Evolutionary conservation across 1,139 yeast species (phyloP), one percentile per base, ranked within the genome.

Genomic region (Candida sanyaensis): DNA sequence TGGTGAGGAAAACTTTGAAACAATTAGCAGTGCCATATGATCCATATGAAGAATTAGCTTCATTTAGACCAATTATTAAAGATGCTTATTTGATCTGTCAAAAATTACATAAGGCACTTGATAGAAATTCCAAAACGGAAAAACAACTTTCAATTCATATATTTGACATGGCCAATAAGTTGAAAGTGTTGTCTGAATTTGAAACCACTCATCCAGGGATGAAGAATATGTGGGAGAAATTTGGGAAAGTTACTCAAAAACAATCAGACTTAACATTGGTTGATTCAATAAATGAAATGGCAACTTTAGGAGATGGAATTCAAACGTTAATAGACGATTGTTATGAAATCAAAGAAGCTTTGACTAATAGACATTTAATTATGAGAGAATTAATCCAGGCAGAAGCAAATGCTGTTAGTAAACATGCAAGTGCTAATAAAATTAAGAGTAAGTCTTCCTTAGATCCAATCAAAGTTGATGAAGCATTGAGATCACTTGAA

Each of bases 11-110:
- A 63, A 92, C 98, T 2, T 76, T 93, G 60, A 93, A 93, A 63
- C 99, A 93, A 63, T 78, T 92, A 48, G 86, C 89, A 28, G 89
- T 95, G 1, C 99, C 99, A 0, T 88, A 86, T 58, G 99, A 95
- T 65, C 95, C 90, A 42, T 86, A 83, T 44, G 77, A 78, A 37
- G 95, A 86, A 50, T 76, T 93, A 51, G 93, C 95, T 1, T 86
- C 81, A 45, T 89, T 92, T 64, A 74, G 99, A 51, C 99, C 99
- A 1, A 61, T 86, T 57, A 84, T 92, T 39, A 93, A 95, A 65
- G 78, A 85, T 11, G 77, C 88, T n/a, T 88, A 90, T 62, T 73
- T 84, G 48, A 67, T 69, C 27, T 71, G 86, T 5, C 83, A 79
- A 52, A 86, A 82, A 44, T 68, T 88, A 11, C 77, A 78, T 53